Conservation (phyloP, 208 protist genomes). For the Eutreptiella sp. region DNA sequence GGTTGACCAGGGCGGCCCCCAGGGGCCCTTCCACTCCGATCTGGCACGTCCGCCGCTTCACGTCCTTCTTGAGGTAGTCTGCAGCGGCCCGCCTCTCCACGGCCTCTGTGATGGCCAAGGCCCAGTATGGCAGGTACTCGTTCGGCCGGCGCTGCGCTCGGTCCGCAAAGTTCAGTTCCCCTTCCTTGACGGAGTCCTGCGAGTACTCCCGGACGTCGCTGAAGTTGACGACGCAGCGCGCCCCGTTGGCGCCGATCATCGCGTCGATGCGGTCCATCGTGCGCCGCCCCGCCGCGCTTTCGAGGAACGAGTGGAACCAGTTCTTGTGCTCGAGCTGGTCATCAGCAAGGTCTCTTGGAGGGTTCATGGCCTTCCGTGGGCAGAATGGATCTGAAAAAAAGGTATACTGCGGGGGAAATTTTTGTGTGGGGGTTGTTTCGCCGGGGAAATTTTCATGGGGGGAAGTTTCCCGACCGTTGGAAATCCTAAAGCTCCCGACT, state of each 20-base stretch:
- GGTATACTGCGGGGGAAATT: no score
- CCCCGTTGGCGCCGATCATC: constrained; percentile 69
- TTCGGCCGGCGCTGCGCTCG: not conserved
- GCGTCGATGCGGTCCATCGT: constrained; percentile 58
- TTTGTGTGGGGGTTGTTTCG: no score
- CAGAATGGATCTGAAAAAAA: no score
- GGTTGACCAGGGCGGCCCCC: constrained; percentile 79
- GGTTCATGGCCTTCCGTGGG: no score
- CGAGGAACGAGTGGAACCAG: no score
- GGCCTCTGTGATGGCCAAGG: constrained; percentile 21
- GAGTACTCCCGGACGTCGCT: constrained; percentile 78
- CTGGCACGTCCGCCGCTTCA: constrained; percentile 57
- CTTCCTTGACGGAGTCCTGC: constrained; percentile 24
- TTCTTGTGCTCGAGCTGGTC: no score
- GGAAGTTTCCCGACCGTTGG: no score
- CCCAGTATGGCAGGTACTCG: not conserved
- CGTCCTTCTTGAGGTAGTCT: constrained; percentile 73
- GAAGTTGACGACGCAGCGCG: constrained; percentile 77
- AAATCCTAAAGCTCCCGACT: no score
- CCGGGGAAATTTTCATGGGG: no score
- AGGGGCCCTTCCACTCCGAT: constrained; percentile 90
- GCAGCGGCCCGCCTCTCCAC: constrained; percentile 39
- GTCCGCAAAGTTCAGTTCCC: constrained; percentile 9
- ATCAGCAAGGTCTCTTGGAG: no score
- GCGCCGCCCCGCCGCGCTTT: no score